Percentiles rank a stretch among this genome's conserved stretches.
Evolutionary conservation across 306 rosid species (phyloP).

Genomic region (Cicer judaicum): DNA sequence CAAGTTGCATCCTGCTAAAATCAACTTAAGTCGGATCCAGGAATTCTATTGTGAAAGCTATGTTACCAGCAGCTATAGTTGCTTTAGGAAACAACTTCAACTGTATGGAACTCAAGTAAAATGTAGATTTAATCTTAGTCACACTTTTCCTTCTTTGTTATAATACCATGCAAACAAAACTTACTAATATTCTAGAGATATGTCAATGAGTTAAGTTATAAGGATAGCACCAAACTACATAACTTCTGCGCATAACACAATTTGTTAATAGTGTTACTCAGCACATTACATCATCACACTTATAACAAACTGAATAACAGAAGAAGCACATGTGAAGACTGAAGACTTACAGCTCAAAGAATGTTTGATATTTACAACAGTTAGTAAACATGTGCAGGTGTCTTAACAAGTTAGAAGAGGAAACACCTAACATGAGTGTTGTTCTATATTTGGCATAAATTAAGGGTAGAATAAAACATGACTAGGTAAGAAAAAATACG

Average conservation of each 20-base stretch:
- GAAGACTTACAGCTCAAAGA: not conserved
- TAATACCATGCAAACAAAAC: not conserved
- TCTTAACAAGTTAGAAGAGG: constrained; percentile 5
- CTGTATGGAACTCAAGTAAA: not conserved
- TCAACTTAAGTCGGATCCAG: constrained; percentile 11
- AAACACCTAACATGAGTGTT: not conserved
- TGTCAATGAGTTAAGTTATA: not conserved
- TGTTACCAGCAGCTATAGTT: not conserved
- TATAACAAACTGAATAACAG: constrained; percentile 29
- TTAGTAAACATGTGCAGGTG: not conserved
- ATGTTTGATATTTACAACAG: not conserved
- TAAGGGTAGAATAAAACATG: not conserved
- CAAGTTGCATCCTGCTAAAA: not conserved
- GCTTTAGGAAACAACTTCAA: not conserved
- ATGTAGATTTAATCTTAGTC: not conserved
- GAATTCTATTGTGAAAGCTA: constrained; percentile 12
- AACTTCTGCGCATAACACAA: not conserved
- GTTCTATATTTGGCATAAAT: not conserved
- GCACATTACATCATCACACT: not conserved
- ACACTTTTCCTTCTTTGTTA: not conserved
- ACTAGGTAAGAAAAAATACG: not conserved
- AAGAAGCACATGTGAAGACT: constrained; percentile 2
- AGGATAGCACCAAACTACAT: not conserved
- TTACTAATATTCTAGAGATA: not conserved
- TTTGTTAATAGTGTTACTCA: not conserved